Conservation (phyloP, 1,284 basidiomycete genomes). For the Pulveroboletus sp. region DNA sequence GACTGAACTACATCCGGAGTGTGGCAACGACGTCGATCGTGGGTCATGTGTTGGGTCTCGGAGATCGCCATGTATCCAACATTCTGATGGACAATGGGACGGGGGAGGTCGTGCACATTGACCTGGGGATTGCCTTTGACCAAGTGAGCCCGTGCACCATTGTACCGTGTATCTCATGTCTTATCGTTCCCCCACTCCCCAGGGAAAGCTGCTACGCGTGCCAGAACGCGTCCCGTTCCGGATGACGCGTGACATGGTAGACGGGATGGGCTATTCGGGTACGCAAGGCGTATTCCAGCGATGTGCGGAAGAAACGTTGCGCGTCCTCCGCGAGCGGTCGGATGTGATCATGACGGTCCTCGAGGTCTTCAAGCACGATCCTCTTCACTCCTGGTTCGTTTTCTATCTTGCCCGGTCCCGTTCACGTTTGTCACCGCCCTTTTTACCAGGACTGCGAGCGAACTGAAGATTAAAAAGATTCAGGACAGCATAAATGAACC, state of each 20-base stretch:
- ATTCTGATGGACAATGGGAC: conserved; percentile 83
- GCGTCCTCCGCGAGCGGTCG: conserved; percentile 83
- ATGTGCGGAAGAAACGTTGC: conserved; percentile 91
- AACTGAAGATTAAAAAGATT: conserved; percentile 61
- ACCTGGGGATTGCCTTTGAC: conserved; percentile 96
- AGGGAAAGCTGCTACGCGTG: conserved; percentile 81
- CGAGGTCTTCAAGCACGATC: conserved; percentile 96
- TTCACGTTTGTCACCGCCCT: neutral
- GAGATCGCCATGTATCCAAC: conserved; percentile 91
- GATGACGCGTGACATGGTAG: conserved; percentile 89
- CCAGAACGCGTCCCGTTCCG: conserved; percentile 95
- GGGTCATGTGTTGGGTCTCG: conserved; percentile 89
- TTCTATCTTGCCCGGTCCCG: neutral
- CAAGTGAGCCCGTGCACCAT: conserved; percentile 51
- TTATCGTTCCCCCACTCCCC: neutral
- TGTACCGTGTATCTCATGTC: neutral
- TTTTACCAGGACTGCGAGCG: conserved; percentile 62
- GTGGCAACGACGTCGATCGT: conserved; percentile 94
- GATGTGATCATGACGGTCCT: conserved; percentile 91
- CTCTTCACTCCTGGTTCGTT: conserved; percentile 84
- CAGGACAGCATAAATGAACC: conserved; percentile 39
- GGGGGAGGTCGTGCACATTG: conserved; percentile 93
- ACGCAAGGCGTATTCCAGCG: conserved; percentile 94
- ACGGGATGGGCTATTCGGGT: conserved; percentile 89
- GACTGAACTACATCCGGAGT: conserved; percentile 86